Conservation (phyloP, 352 stramenopile species). For the Phytopythium cucurbitacearum region DNA sequence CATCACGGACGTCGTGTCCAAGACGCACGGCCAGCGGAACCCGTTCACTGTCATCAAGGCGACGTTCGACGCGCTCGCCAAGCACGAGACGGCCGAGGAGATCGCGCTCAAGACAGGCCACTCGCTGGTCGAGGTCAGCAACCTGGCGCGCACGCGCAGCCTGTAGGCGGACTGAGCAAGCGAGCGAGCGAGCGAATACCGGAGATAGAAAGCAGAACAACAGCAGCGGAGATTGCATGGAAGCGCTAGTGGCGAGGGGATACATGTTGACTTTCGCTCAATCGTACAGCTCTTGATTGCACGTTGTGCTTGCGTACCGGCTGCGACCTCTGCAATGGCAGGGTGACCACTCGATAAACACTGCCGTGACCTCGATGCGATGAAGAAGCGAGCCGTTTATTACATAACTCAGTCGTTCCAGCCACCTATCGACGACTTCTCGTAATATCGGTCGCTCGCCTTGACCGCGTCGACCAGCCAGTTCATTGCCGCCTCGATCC, state of each 20-base stretch:
- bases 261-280: no score
- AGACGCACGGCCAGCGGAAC: conserved; percentile 93
- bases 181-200: not conserved
- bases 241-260: no score
- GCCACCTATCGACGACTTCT: conserved; percentile 20
- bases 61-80: conserved; percentile 93
- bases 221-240: no score
- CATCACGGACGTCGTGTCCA: conserved; percentile 91
- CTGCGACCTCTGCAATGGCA: not conserved
- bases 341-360: no score
- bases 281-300: no score
- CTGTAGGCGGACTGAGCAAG: conserved; percentile 28
- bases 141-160: conserved; percentile 62
- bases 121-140: conserved; percentile 78
- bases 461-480: conserved; percentile 75
- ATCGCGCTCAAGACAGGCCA: conserved; percentile 92
- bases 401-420: conserved; percentile 13
- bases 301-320: no score
- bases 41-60: conserved; percentile 93
- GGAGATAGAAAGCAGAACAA: not conserved
- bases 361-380: conserved; percentile 11
- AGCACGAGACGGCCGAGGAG: conserved; percentile 92
- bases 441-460: conserved; percentile 60
- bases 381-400: conserved; percentile 14
- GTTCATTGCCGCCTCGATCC: conserved; percentile 65